Evolutionary conservation across 2,329 filamentous ascomycete species (phyloP).

Genomic region (Ambrosiella cleistominuta): DNA sequence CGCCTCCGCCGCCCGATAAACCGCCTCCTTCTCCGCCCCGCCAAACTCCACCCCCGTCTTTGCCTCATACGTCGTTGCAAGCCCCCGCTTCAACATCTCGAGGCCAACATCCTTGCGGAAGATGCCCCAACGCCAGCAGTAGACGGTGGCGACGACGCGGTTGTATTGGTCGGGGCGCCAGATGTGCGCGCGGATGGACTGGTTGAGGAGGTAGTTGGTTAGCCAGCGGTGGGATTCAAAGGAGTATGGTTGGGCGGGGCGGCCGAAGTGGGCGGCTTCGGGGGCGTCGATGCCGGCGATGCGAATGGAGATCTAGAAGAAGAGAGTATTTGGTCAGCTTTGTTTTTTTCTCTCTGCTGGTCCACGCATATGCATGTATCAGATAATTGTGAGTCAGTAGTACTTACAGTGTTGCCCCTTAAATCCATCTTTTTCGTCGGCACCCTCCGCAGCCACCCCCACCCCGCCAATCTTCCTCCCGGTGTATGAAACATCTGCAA

Average conservation of each 20-base stretch:
- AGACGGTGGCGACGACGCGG: slow-evolving; percentile 73
- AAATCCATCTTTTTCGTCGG: slow-evolving; percentile 51
- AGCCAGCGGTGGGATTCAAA: slow-evolving; percentile 71
- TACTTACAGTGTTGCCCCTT: slow-evolving; percentile 54
- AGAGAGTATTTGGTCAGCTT: not conserved
- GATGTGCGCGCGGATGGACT: slow-evolving; percentile 64
- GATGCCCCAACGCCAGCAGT: slow-evolving; percentile 49
- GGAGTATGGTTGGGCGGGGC: slow-evolving; percentile 67
- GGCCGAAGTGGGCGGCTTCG: slow-evolving; percentile 82
- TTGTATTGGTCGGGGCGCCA: slow-evolving; percentile 84
- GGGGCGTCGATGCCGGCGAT: slow-evolving; percentile 88
- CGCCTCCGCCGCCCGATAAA: slow-evolving; percentile 49
- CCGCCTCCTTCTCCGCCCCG: slow-evolving; percentile 43
- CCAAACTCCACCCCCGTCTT: slow-evolving; percentile 70
- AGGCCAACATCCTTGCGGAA: slow-evolving; percentile 65
- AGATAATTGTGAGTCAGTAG: too few species aligned
- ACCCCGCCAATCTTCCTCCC: slow-evolving; percentile 70
- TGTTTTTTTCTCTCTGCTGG: not conserved
- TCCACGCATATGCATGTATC: too few species aligned
- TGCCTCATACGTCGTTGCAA: slow-evolving; percentile 87
- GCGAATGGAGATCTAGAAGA: slow-evolving; percentile 59
- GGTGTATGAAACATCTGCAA: slow-evolving; percentile 92
- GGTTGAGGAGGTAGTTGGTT: slow-evolving; percentile 49
- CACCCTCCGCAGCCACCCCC: slow-evolving; percentile 76
- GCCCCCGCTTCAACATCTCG: slow-evolving; percentile 70